A percentile compares a stretch with the other conserved stretches of the same genome.
Evolutionary conservation across 805 yeast genomes (phyloP).

Genomic region (Dipodascus albidus): DNA sequence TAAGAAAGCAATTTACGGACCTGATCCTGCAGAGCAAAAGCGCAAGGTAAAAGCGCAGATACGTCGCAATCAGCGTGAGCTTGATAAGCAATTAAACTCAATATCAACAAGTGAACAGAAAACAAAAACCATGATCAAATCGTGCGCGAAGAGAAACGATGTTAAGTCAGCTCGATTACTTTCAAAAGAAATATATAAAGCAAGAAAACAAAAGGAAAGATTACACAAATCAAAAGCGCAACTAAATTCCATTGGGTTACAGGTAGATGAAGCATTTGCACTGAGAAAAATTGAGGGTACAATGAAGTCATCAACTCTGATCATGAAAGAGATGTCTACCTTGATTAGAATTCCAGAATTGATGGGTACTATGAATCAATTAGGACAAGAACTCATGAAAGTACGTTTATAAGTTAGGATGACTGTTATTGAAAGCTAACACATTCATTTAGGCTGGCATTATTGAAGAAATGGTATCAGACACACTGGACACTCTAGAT

Average conservation of each 20-base stretch:
- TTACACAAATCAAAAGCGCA: constrained; percentile 76
- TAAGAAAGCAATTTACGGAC: constrained; percentile 88
- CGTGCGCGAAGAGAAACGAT: constrained; percentile 69
- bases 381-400: constrained; percentile 71
- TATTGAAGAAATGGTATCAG: constrained; percentile 92
- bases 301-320: constrained; percentile 61
- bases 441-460: constrained; percentile 31
- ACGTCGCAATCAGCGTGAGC: constrained; percentile 73
- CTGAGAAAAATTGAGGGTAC: constrained; percentile 74
- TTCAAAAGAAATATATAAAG: constrained; percentile 69
- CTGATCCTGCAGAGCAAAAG: constrained; percentile 80
- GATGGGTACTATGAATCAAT: constrained; percentile 69
- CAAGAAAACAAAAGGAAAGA: constrained; percentile 63
- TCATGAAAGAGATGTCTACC: constrained; percentile 82
- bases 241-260: constrained; percentile 74
- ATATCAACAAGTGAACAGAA: constrained; percentile 53
- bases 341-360: constrained; percentile 71
- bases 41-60: constrained; percentile 67
- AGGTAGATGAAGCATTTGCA: constrained; percentile 84
- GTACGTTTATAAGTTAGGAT: too few species aligned
- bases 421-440: background rate
- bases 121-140: constrained; percentile 65
- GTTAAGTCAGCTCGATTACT: constrained; percentile 61
- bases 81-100: constrained; percentile 65
- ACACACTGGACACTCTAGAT: constrained; percentile 60